Evolutionary conservation across 2,329 filamentous ascomycete genomes (phyloP).

Genomic region (Boeremia lycopersici): DNA sequence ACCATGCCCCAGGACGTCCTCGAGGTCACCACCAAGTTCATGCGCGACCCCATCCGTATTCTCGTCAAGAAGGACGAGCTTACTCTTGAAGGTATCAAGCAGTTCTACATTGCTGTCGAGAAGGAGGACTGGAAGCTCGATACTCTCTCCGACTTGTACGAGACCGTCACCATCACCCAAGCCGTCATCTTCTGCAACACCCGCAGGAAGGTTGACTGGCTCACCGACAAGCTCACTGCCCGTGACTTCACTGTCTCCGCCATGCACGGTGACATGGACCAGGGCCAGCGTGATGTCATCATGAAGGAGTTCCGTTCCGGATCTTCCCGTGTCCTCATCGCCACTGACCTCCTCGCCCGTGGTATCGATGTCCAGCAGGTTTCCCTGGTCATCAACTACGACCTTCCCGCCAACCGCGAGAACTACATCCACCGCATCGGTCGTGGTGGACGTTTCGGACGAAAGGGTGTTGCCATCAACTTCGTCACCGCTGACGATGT

Average conservation of each 20-base stretch:
- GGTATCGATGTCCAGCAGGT: conserved; percentile 99
- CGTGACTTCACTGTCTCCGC: conserved; percentile 99
- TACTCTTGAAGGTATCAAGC: conserved; percentile 99
- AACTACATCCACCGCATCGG: conserved; percentile 99
- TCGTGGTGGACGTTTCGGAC: conserved; percentile 98
- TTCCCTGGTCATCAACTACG: conserved; percentile 99
- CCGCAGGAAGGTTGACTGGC: conserved; percentile 99
- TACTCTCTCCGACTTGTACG: conserved; percentile 97
- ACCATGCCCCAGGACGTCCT: conserved; percentile 99
- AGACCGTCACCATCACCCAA: conserved; percentile 99
- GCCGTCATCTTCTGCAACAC: conserved; percentile 99
- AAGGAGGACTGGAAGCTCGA: conserved; percentile 99
- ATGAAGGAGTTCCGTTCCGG: conserved; percentile 99
- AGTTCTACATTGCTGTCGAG: conserved; percentile 99
- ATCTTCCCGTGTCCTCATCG: conserved; percentile 97
- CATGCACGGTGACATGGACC: conserved; percentile 99
- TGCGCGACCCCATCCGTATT: conserved; percentile 98
- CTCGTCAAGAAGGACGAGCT: conserved; percentile 99
- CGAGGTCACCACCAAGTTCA: conserved; percentile 99
- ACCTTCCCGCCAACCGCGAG: conserved; percentile 97
- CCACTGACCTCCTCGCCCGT: conserved; percentile 96
- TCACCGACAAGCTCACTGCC: conserved; percentile 97
- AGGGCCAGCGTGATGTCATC: conserved; percentile 95
- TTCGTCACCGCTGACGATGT: conserved; percentile 99
- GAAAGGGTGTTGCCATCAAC: conserved; percentile 99